Conservation (phyloP, 2,329 filamentous ascomycete species). For the Alternaria metachromatica region DNA sequence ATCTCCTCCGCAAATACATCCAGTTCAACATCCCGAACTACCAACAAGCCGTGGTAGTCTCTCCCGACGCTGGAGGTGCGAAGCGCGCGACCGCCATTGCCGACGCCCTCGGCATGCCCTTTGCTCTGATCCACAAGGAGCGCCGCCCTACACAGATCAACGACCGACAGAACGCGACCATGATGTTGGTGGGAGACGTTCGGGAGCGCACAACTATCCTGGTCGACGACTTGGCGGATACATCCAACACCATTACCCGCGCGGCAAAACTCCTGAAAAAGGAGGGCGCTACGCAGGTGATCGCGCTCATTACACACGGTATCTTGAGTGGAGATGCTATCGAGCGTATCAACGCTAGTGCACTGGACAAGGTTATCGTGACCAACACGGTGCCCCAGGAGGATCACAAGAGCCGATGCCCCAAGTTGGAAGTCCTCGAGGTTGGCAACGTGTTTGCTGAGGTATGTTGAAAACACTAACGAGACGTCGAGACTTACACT, state of each 20-base stretch:
- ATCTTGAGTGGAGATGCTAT: conserved; percentile 96
- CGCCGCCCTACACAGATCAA: conserved; percentile 86
- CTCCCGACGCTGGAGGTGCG: conserved; percentile 93
- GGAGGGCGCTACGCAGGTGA: conserved; percentile 86
- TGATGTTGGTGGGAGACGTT: conserved; percentile 94
- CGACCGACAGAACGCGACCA: conserved; percentile 80
- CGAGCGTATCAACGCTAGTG: conserved; percentile 89
- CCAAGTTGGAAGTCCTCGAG: conserved; percentile 91
- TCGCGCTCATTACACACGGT: conserved; percentile 91
- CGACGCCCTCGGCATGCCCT: conserved; percentile 90
- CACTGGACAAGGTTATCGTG: conserved; percentile 90
- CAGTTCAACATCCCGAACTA: conserved; percentile 84
- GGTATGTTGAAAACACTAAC: conserved; percentile 53
- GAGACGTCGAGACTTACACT: conserved; percentile 25
- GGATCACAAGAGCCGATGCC: conserved; percentile 77
- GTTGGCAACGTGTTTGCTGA: conserved; percentile 90
- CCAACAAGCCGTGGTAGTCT: conserved; percentile 88
- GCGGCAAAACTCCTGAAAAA: conserved; percentile 97
- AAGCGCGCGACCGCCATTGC: conserved; percentile 96
- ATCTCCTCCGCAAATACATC: conserved; percentile 71
- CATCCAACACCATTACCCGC: conserved; percentile 94
- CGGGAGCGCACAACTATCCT: conserved; percentile 82
- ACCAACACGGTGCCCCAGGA: conserved; percentile 94
- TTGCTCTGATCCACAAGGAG: conserved; percentile 98
- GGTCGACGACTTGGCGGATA: conserved; percentile 93